Evolutionary conservation across 495 filamentous ascomycete genomes (phyloP).

Genomic region (Talaromyces stipitatus): DNA sequence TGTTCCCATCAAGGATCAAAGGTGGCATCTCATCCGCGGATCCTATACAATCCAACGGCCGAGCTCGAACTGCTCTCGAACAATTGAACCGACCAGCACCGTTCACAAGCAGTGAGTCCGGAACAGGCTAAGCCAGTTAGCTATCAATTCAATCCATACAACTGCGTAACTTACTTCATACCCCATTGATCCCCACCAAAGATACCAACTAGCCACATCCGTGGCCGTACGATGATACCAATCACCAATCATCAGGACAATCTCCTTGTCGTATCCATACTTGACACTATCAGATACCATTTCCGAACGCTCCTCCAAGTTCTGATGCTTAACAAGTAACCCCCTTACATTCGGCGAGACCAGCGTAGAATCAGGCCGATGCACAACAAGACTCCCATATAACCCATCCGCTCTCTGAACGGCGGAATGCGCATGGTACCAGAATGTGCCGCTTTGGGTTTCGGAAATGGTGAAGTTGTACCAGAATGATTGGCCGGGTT

Average conservation of each 20-base stretch:
- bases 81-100: slow-evolving; percentile 42
- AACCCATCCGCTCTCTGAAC: slow-evolving; percentile 68
- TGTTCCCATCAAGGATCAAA: slow-evolving; percentile 13
- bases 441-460: slow-evolving; percentile 70
- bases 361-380: slow-evolving; percentile 40
- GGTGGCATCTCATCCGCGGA: slow-evolving; percentile 13
- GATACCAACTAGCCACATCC: slow-evolving; percentile 40
- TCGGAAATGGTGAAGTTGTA: slow-evolving; percentile 71
- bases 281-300: neutral
- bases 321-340: neutral
- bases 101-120: slow-evolving; percentile 45
- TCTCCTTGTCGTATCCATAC: slow-evolving; percentile 30
- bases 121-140: slow-evolving; percentile 30
- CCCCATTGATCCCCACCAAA: slow-evolving; percentile 32
- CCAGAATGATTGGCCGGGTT: slow-evolving; percentile 55
- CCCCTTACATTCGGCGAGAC: neutral
- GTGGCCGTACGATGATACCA: slow-evolving; percentile 41
- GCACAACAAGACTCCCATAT: slow-evolving; percentile 62
- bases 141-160: neutral
- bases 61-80: slow-evolving; percentile 38
- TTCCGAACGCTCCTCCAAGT: neutral
- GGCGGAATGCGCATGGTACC: slow-evolving; percentile 70
- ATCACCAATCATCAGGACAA: slow-evolving; percentile 43
- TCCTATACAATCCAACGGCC: slow-evolving; percentile 35
- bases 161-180: slow-evolving; percentile 29